Evolutionary conservation across 352 stramenopile species (phyloP).

Genomic region (Aphanomyces invadans): DNA sequence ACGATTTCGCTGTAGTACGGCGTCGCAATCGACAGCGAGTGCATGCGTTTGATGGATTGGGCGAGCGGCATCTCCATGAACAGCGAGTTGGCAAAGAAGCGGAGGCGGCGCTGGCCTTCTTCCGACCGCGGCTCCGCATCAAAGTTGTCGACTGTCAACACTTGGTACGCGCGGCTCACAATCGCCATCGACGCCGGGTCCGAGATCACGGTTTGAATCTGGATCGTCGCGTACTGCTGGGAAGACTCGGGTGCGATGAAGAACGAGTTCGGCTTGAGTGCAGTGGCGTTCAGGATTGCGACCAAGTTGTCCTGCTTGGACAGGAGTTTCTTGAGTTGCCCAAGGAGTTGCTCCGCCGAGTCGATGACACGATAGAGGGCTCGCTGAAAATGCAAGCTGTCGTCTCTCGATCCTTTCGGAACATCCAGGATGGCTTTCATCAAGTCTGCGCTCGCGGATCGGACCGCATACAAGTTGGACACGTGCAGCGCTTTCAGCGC

Average conservation of each 20-base stretch:
- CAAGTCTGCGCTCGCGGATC: conserved; percentile 47
- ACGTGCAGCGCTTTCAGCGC: conserved; percentile 78
- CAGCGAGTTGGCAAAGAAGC: conserved; percentile 83
- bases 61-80: conserved; percentile 87
- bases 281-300: conserved; percentile 71
- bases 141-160: conserved; percentile 84
- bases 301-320: conserved; percentile 77
- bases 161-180: conserved; percentile 72
- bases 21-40: conserved; percentile 70
- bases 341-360: conserved; percentile 61
- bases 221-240: conserved; percentile 72
- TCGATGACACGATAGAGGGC: conserved; percentile 79
- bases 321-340: conserved; percentile 77
- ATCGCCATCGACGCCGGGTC: conserved; percentile 74
- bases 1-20: conserved; percentile 88
- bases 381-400: conserved; percentile 81
- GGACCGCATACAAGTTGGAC: conserved; percentile 62
- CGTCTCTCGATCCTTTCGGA: conserved; percentile 55
- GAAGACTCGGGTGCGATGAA: conserved; percentile 69
- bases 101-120: conserved; percentile 73
- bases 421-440: conserved; percentile 82
- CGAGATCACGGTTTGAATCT: conserved; percentile 70
- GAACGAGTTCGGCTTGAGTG: conserved; percentile 79
- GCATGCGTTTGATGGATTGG: conserved; percentile 79
- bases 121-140: conserved; percentile 78